Evolutionary conservation across 352 stramenopile species (phyloP), one percentile per base, ranked within the genome.

Genomic region (Aphanomyces stellatus): DNA sequence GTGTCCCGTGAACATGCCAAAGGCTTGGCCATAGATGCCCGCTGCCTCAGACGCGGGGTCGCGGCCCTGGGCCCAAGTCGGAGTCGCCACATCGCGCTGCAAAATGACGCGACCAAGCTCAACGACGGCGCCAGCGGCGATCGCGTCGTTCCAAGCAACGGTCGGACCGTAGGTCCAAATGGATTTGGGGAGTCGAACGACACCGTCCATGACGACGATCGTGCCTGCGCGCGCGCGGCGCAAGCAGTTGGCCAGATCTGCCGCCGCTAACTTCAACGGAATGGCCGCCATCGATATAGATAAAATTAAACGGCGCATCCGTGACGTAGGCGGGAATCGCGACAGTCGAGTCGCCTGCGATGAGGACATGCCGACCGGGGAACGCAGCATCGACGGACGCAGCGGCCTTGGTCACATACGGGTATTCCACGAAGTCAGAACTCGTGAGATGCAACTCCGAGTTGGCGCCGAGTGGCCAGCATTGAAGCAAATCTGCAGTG

Each of bases 401-500:
- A 22, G 49, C 49, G 11, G 49, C 25, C 19, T 33, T 24, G 33
- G 22, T 34, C 25, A 57, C 49, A n/a, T 57, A 57, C 13, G 49
- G 49, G 49, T 57, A 24, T 33, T 40, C 25, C 7, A 24, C 49
- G 0, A 57, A 13, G 30, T 57, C 49, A n/a, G 33, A 57, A 30
- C 49, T 57, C 6, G 49, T 57, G 25, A 57, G n/a, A 30, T 57
- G 49, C 10, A 57, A 17, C 22, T 57, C 33, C 25, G 49, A 24
- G n/a, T 57, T 57, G 0, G 49, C 49, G 27, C 49, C 2, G 49
- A 57, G 49, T 57, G 49, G 2, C 49, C 49, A 30, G 49, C 49
- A 30, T 57, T 57, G 30, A 57, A 57, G n/a, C 49, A 15, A 35
- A 57, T n/a, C 27, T 57, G 49, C n/a, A 57, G 13, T n/a, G 49